phyloP scores from a whole-genome alignment of 2,329 filamentous ascomycete genomes.

The Colletotrichum sublineola region DNA sequence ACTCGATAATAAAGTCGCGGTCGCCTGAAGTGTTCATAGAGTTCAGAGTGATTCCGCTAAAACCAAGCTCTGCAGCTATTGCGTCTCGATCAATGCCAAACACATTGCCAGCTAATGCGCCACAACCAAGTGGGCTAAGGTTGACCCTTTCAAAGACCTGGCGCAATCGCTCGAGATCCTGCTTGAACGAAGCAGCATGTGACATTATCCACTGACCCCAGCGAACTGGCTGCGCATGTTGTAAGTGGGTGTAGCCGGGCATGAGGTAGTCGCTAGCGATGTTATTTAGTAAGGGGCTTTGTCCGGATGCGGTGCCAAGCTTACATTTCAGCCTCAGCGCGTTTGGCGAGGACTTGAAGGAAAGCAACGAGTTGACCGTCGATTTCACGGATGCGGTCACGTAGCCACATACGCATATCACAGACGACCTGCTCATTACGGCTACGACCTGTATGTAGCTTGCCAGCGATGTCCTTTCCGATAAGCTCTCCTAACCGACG shows the following conservation, averaged over 20 bases:
- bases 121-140: constrained; percentile 46
- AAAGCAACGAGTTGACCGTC: constrained; percentile 78
- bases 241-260: background rate
- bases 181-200: constrained; percentile 44
- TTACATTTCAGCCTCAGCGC: constrained; percentile 79
- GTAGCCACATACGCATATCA: constrained; percentile 81
- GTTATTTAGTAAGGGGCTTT: constrained; percentile 43
- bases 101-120: constrained; percentile 47
- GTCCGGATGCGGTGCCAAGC: constrained; percentile 40
- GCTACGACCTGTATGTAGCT: constrained; percentile 78
- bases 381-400: constrained; percentile 78
- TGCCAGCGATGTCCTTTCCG: constrained; percentile 77
- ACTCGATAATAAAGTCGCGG: constrained; percentile 80
- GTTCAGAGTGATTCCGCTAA: constrained; percentile 77
- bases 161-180: constrained; percentile 47
- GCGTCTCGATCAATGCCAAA: constrained; percentile 50
- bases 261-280: constrained; percentile 32
- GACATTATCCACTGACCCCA: constrained; percentile 46
- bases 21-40: constrained; percentile 78
- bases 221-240: constrained; percentile 25
- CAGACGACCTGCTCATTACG: constrained; percentile 82
- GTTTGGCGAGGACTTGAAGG: constrained; percentile 74
- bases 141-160: constrained; percentile 46
- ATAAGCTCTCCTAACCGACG: constrained; percentile 75
- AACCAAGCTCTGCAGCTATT: constrained; percentile 74